phyloP scores from a whole-genome alignment of 2,329 filamentous ascomycete species.

The Xylaria digitata region DNA sequence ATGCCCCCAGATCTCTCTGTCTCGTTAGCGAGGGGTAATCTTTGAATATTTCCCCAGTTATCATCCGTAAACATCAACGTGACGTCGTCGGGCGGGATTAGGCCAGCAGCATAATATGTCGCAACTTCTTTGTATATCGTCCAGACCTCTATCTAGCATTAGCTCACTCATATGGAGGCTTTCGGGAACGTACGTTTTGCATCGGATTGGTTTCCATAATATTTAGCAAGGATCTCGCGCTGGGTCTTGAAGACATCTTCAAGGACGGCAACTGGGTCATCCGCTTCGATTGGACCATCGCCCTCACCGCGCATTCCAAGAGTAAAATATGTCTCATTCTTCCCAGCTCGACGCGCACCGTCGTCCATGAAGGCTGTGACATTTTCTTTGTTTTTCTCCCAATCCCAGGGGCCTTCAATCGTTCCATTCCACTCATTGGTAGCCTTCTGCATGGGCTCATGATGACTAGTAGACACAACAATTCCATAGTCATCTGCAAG shows the following conservation, averaged over 20 bases:
- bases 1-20: constrained; percentile 69
- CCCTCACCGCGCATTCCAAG: constrained; percentile 63
- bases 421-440: constrained; percentile 61
- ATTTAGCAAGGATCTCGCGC: constrained; percentile 62
- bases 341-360: constrained; percentile 65
- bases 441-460: constrained; percentile 72
- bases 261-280: constrained; percentile 40
- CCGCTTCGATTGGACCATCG: constrained; percentile 38
- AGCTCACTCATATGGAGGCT: neutral
- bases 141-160: constrained; percentile 62
- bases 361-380: constrained; percentile 68
- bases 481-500: constrained; percentile 72
- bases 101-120: constrained; percentile 61
- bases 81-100: constrained; percentile 68
- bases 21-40: constrained; percentile 70
- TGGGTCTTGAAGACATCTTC: constrained; percentile 66
- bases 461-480: constrained; percentile 72
- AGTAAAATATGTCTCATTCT: constrained; percentile 69
- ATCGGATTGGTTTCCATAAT: constrained; percentile 59
- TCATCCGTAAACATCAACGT: constrained; percentile 77
- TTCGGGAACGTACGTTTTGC: constrained; percentile 53
- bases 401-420: constrained; percentile 67
- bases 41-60: constrained; percentile 74
- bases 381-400: constrained; percentile 65
- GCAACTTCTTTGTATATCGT: constrained; percentile 75